A percentile compares a stretch with the other conserved stretches of the same genome.
Conservation (phyloP, 352 stramenopile species). For the Thalassiosira hispida region DNA sequence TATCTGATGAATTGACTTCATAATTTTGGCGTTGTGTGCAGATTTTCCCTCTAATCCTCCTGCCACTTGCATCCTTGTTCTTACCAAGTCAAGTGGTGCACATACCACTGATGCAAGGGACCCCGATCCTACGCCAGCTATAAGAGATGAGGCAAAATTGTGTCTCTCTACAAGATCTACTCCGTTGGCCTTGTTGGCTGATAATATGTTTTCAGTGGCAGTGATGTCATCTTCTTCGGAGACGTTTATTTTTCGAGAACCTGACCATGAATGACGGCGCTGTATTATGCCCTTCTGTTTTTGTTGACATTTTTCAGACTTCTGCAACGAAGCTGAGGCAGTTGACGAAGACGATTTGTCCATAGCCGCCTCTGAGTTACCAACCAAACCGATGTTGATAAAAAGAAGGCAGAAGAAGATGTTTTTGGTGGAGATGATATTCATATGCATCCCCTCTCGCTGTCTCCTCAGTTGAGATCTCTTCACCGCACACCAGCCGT, state of each 20-base stretch:
- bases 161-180: slow-evolving; percentile 20
- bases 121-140: slow-evolving; percentile 76
- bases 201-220: slow-evolving; percentile 1
- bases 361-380: slow-evolving; percentile 26
- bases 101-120: slow-evolving; percentile 76
- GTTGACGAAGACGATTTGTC: slow-evolving; percentile 19
- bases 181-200: neutral
- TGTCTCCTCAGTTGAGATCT: neutral
- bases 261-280: slow-evolving; percentile 48
- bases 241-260: slow-evolving; percentile 52
- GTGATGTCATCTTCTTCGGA: slow-evolving; percentile 33
- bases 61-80: slow-evolving; percentile 81
- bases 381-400: slow-evolving; percentile 19
- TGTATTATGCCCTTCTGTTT: slow-evolving; percentile 7
- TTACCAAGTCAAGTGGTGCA: slow-evolving; percentile 82
- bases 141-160: slow-evolving; percentile 59
- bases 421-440: neutral
- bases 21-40: slow-evolving; percentile 36
- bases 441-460: slow-evolving; percentile 15
- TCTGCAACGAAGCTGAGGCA: neutral
- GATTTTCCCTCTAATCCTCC: slow-evolving; percentile 42
- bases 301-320: slow-evolving; percentile 19
- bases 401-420: slow-evolving; percentile 18
- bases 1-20: slow-evolving; percentile 64
- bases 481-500: no score